Evolutionary conservation across 1,139 yeast genomes (phyloP).

Genomic region (Nakaseomyces glabratus): DNA sequence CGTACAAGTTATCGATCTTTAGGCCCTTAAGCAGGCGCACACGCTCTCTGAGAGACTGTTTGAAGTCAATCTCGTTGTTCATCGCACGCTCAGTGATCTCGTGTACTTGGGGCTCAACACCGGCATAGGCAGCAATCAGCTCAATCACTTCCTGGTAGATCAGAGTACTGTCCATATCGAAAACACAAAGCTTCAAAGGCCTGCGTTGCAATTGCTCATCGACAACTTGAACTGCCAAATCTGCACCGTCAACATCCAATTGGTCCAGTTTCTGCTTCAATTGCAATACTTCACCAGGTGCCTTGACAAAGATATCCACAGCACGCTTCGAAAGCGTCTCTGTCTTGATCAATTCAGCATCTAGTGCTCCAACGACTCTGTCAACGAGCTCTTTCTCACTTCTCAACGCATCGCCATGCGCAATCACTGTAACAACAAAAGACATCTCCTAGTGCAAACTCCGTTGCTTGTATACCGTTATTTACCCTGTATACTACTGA

Average conservation of each 20-base stretch:
- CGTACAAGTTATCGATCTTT: slow-evolving; percentile 64
- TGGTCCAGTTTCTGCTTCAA: background rate
- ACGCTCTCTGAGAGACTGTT: slow-evolving; percentile 66
- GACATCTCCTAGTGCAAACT: no score
- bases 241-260: slow-evolving; percentile 27
- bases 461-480: no score
- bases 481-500: no score
- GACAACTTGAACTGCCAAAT: slow-evolving; percentile 40
- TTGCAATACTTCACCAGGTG: slow-evolving; percentile 5
- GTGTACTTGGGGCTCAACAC: slow-evolving; percentile 65
- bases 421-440: slow-evolving; percentile 17
- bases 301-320: slow-evolving; percentile 13
- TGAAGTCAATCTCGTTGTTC: slow-evolving; percentile 95
- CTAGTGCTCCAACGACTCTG: background rate
- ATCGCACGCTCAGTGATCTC: slow-evolving; percentile 87
- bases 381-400: background rate
- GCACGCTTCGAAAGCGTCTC: slow-evolving; percentile 15
- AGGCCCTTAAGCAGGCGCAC: slow-evolving; percentile 76
- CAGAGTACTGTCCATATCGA: slow-evolving; percentile 97
- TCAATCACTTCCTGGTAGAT: slow-evolving; percentile 96
- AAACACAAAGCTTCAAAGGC: slow-evolving; percentile 62
- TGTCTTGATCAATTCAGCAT: background rate
- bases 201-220: slow-evolving; percentile 34
- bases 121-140: slow-evolving; percentile 82
- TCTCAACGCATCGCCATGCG: slow-evolving; percentile 11